These are phyloP conservation scores for Trichoderma oligosporum DNA, from an alignment of 2,329 filamentous ascomycete species.

Conservation along the genomic window DNA sequence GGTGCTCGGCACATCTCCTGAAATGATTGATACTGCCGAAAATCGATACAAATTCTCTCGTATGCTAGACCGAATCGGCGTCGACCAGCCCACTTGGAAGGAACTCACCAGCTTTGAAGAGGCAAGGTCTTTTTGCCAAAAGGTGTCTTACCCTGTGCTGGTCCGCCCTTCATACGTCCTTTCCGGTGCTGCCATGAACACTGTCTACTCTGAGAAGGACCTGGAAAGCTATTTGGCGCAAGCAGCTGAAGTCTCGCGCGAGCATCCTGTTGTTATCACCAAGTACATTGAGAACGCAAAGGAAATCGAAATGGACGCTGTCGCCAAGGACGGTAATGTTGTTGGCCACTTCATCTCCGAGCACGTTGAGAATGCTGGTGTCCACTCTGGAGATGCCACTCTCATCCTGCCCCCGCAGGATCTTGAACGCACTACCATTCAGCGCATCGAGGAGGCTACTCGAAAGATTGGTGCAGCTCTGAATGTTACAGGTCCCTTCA, in stretches of 20 bases:
- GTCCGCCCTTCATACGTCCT: slow-evolving; percentile 96
- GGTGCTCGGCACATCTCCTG: slow-evolving; percentile 89
- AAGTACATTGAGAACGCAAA: slow-evolving; percentile 99
- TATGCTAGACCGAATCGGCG: slow-evolving; percentile 90
- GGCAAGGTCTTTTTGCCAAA: slow-evolving; percentile 79
- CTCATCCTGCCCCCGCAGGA: slow-evolving; percentile 94
- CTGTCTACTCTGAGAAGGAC: slow-evolving; percentile 93
- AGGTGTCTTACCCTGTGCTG: slow-evolving; percentile 87
- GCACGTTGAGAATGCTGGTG: slow-evolving; percentile 97
- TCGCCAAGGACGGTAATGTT: slow-evolving; percentile 83
- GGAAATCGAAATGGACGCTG: slow-evolving; percentile 99
- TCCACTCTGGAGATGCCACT: slow-evolving; percentile 96
- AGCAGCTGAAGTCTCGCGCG: slow-evolving; percentile 86
- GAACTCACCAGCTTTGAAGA: slow-evolving; percentile 94
- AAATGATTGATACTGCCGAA: slow-evolving; percentile 98
- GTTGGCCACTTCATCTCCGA: slow-evolving; percentile 97
- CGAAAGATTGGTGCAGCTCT: slow-evolving; percentile 90
- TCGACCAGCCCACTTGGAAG: slow-evolving; percentile 98
- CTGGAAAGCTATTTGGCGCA: slow-evolving; percentile 84
- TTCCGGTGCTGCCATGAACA: slow-evolving; percentile 98
- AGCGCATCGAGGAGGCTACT: slow-evolving; percentile 89
- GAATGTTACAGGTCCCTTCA: slow-evolving; percentile 94
- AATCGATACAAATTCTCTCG: slow-evolving; percentile 98
- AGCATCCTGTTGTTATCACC: slow-evolving; percentile 96
- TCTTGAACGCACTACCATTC: slow-evolving; percentile 80